Conservation (phyloP, 352 stramenopile genomes). For the Phytophthora litchii region DNA sequence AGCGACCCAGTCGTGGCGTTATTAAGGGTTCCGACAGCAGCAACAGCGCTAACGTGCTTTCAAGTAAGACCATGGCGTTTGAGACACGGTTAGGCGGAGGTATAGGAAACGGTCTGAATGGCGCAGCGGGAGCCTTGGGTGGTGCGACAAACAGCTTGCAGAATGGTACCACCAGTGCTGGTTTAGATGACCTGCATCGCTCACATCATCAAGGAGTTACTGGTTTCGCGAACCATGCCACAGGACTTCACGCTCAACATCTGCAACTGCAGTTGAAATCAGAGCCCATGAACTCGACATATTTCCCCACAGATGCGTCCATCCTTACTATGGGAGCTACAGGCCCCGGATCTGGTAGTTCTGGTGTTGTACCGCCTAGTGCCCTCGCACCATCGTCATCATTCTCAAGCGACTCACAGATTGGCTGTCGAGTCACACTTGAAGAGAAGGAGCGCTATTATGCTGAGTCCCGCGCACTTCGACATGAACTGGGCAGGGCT, state of each 20-base stretch:
- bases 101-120: conserved; percentile 41
- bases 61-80: conserved; percentile 71
- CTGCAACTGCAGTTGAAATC: conserved; percentile 58
- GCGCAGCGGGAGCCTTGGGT: conserved; percentile 15
- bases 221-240: conserved; percentile 19
- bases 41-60: conserved; percentile 79
- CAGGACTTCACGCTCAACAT: conserved; percentile 30
- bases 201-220: conserved; percentile 25
- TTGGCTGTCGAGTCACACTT: conserved; percentile 47
- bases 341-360: conserved; percentile 16
- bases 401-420: conserved; percentile 27
- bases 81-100: conserved; percentile 66
- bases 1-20: conserved; percentile 55
- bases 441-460: conserved; percentile 79
- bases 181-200: conserved; percentile 39
- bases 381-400: conserved; percentile 36
- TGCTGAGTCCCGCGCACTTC: conserved; percentile 63
- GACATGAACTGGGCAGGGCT: conserved; percentile 60
- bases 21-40: conserved; percentile 61
- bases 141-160: conserved; percentile 27
- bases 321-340: conserved; percentile 62
- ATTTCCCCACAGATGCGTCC: conserved; percentile 68
- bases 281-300: conserved; percentile 69
- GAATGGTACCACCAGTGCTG: conserved; percentile 21
- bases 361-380: conserved; percentile 29